phyloP scores from a whole-genome alignment of 768 basidiomycete species.

The Amanita molliuscula region DNA sequence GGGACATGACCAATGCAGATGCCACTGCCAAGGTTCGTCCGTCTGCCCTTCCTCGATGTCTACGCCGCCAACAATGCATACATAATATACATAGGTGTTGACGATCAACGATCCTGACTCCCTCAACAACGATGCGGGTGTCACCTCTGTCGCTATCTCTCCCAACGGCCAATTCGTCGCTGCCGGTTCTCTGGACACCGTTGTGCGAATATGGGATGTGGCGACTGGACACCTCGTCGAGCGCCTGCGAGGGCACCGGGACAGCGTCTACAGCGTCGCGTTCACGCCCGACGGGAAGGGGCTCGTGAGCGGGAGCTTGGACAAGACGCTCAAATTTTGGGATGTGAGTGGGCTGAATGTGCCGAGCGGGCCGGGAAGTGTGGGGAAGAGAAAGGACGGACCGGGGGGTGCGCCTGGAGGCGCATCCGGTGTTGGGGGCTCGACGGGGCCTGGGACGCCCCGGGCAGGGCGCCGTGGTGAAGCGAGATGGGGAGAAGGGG shows the following conservation, averaged over 20 bases:
- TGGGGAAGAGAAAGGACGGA: conserved; percentile 8
- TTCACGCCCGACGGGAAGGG: conserved; percentile 91
- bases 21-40: conserved; percentile 2
- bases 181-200: conserved; percentile 64
- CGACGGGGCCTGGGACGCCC: conserved; percentile 6
- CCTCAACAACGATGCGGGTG: conserved; percentile 41
- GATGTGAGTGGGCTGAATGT: conserved; percentile 65
- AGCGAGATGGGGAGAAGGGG: conserved; percentile 43
- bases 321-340: conserved; percentile 85
- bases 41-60: no score
- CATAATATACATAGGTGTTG: conserved; percentile 22
- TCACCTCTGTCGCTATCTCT: conserved; percentile 73
- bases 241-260: conserved; percentile 65
- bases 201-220: conserved; percentile 78
- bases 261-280: conserved; percentile 82
- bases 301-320: conserved; percentile 85
- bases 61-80: no score
- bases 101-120: conserved; percentile 45
- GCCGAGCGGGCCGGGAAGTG: conserved; percentile 5
- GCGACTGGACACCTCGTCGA: conserved; percentile 58
- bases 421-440: conserved; percentile 3
- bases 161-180: conserved; percentile 61
- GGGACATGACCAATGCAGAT: conserved; percentile 28
- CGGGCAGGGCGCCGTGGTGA: conserved; percentile 4
- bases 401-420: neutral